These are phyloP conservation scores for Saturnispora kantuleensis DNA, from an alignment of 805 yeast genomes.

Conservation along the genomic window DNA sequence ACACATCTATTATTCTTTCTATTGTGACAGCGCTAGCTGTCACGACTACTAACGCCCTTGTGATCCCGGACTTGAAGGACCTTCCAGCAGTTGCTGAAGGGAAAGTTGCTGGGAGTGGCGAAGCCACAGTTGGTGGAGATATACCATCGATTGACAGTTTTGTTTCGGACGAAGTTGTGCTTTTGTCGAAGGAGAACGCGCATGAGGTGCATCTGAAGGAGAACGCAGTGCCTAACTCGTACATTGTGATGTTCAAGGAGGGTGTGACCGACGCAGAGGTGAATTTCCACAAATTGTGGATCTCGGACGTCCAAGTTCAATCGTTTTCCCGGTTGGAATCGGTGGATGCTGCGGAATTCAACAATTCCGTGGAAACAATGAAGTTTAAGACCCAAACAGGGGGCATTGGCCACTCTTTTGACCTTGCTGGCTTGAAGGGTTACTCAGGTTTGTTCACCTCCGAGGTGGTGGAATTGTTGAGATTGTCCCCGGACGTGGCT, in stretches of 20 bases:
- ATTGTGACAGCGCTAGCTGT: constrained; percentile 13
- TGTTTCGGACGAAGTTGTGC: background rate
- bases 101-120: constrained; percentile 14
- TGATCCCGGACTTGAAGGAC: constrained; percentile 15
- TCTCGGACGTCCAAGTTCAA: constrained; percentile 42
- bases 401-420: constrained; percentile 53
- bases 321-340: constrained; percentile 22
- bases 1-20: constrained; percentile 11
- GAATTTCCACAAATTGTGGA: constrained; percentile 59
- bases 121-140: constrained; percentile 23
- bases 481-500: constrained; percentile 44
- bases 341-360: constrained; percentile 22
- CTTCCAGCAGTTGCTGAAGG: constrained; percentile 8
- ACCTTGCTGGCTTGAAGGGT: constrained; percentile 58
- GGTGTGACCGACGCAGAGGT: constrained; percentile 43
- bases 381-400: constrained; percentile 25
- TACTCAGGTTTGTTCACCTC: constrained; percentile 80
- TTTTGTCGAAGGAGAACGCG: constrained; percentile 18
- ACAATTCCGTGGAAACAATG: constrained; percentile 19
- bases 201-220: constrained; percentile 42
- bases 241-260: constrained; percentile 78
- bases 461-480: constrained; percentile 60
- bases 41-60: constrained; percentile 13
- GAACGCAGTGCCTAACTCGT: constrained; percentile 58
- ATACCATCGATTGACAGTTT: background rate